Base-by-base conservation (phyloP, 768 basidiomycete species). In the Galerina sulciceps region DNA sequence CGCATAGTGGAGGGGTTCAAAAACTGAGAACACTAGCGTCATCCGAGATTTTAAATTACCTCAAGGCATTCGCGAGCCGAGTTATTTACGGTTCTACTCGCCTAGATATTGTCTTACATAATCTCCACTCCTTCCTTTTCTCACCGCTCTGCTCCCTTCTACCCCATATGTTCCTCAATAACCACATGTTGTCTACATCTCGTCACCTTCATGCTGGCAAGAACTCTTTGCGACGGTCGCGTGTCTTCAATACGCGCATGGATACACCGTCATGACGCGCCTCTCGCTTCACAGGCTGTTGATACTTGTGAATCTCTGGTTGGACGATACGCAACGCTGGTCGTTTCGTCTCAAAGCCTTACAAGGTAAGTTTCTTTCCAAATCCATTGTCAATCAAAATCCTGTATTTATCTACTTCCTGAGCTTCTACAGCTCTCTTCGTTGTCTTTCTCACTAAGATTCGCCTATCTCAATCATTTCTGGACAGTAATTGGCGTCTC, bases 1-100 rank as follows among this genome's bases (percentile, higher is more conserved):
- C 42, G 61, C 57, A 58, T 62, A 36, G 57, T 31, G 40, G 40
- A 45, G 37, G 22, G 44, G 22, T 15, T 22, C 36, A 36, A 41
- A 50, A 34, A 50, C 41, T 17, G 14, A 44, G 22, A 31, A 31
- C 11, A 50, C 56, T 42, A 42, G 42, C 34, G 37, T 50, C 50
- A 53, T 49, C 50, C 59, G 55, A 51, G 49, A 47, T 61, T 56
- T 56, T 51, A 61, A 46, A n/a, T 26, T 31, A 31, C 45, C 57
- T 59, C 45, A 49, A 54, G 52, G 47, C 41, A 38, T 18, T 42
- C 36, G 55, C 26, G 13, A 41, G 56, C 35, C 41, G 52, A 37
- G 37, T 37, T 57, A 61, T 57, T 61, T 61, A 54, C 40, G 41
- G 26, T 48, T 41, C 37, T 38, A 10, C 35, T 35, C 31, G 45